phyloP scores from a whole-genome alignment of 2,329 filamentous ascomycete species.

The Epichloe hybrida region DNA sequence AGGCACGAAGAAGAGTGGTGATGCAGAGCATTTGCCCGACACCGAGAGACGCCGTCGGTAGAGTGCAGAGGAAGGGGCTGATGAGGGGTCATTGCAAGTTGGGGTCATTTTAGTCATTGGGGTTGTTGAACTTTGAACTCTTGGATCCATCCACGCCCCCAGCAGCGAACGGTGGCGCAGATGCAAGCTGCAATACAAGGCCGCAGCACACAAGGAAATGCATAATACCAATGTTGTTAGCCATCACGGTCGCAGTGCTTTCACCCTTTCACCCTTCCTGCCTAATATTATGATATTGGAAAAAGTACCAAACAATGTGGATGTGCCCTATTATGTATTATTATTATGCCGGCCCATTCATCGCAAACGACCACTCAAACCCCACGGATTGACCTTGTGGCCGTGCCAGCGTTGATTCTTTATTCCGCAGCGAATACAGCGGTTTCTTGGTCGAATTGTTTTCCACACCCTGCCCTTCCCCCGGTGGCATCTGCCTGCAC shows the following conservation, averaged over 20 bases:
- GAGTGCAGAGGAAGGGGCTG: not conserved
- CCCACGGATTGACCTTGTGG: constrained; percentile 18
- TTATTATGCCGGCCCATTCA: no score
- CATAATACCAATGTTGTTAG: not conserved
- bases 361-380: constrained; percentile 9
- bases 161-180: not conserved
- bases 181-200: not conserved
- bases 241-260: not conserved
- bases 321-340: no score
- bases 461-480: no score
- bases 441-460: no score
- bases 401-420: constrained; percentile 2
- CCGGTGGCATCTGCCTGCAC: no score
- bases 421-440: no score
- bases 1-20: not conserved
- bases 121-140: no score
- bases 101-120: no score
- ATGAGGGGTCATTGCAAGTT: not conserved
- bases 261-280: not conserved
- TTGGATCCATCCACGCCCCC: not conserved
- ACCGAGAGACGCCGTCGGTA: no score
- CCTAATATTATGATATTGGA: not conserved
- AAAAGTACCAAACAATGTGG: no score
- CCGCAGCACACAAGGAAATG: not conserved
- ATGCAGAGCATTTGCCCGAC: not conserved